Conservation (phyloP, 108 stramenopile species). For the Skeletonema tropicum region DNA sequence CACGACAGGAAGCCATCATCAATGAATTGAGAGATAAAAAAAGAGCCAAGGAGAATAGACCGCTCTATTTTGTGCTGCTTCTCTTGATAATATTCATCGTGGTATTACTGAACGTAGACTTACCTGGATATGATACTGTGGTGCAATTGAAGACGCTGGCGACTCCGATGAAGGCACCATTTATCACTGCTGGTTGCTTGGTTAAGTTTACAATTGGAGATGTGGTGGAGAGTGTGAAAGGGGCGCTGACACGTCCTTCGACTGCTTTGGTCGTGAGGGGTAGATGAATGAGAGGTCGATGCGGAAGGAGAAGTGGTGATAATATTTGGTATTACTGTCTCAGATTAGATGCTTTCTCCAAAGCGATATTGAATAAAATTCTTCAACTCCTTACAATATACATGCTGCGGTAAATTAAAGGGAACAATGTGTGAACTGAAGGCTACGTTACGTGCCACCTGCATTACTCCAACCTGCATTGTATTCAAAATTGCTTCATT, state of each 20-base stretch:
- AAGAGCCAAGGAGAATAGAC: conserved; percentile 1
- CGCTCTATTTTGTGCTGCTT: neutral
- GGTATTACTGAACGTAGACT: neutral
- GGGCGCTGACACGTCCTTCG: conserved; percentile 8
- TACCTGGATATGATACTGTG: conserved; percentile 1
- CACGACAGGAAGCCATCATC: conserved; percentile 11
- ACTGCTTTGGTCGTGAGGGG: conserved; percentile 3
- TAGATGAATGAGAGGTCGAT: neutral
- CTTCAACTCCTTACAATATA: neutral
- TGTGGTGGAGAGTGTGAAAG: conserved; percentile 17
- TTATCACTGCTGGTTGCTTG: conserved; percentile 11
- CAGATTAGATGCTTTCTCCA: neutral
- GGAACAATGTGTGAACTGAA: too few species aligned
- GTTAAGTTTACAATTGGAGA: conserved; percentile 27
- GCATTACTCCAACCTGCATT: too few species aligned
- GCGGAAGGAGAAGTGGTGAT: neutral
- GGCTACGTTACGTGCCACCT: too few species aligned
- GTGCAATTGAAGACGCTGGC: conserved; percentile 17
- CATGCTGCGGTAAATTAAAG: too few species aligned
- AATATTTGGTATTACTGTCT: neutral
- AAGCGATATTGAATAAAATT: neutral
- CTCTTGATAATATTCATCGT: neutral
- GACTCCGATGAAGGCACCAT: conserved; percentile 21
- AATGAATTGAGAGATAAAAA: conserved; percentile 14
- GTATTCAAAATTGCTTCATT: too few species aligned